Conservation (phyloP, 2,329 filamentous ascomycete species). For the Tolypocladium tundrense region DNA sequence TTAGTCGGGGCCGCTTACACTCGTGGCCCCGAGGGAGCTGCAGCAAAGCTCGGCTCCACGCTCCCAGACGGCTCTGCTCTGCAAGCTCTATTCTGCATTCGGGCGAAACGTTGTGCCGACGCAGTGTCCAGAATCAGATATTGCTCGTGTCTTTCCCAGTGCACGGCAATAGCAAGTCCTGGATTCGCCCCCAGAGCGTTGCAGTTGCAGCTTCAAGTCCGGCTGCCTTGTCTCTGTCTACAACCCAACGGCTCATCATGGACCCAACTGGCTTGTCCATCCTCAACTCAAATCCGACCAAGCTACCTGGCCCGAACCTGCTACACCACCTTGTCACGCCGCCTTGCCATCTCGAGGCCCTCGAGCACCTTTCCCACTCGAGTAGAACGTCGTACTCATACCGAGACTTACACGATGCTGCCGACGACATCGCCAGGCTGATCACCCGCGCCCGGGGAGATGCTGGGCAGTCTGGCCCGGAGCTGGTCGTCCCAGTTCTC, state of each 20-base stretch:
- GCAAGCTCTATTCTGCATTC: not conserved
- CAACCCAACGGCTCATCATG: constrained; percentile 10
- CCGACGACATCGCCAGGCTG: constrained; percentile 43
- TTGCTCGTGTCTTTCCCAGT: not conserved
- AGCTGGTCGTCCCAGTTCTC: constrained; percentile 61
- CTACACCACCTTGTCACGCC: constrained; percentile 51
- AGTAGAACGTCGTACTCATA: constrained; percentile 44
- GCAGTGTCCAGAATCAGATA: not conserved
- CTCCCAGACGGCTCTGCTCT: not conserved
- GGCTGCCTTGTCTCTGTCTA: not conserved
- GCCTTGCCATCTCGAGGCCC: constrained; percentile 14
- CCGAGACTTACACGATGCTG: constrained; percentile 45
- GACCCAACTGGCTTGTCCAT: constrained; percentile 27
- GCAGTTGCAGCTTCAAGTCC: not conserved
- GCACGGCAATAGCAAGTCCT: not conserved
- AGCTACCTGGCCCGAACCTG: constrained; percentile 31
- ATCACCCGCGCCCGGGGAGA: constrained; percentile 21
- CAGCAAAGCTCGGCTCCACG: not conserved
- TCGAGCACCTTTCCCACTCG: constrained; percentile 20
- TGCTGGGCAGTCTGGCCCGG: constrained; percentile 7
- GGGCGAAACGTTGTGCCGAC: not conserved
- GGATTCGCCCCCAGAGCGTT: not conserved
- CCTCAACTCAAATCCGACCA: constrained; percentile 31
- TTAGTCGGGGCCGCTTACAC: not conserved
- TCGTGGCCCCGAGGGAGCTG: not conserved